Evolutionary conservation across 805 yeast genomes (phyloP).

Genomic region (Wickerhamomyces subpelliculosus): DNA sequence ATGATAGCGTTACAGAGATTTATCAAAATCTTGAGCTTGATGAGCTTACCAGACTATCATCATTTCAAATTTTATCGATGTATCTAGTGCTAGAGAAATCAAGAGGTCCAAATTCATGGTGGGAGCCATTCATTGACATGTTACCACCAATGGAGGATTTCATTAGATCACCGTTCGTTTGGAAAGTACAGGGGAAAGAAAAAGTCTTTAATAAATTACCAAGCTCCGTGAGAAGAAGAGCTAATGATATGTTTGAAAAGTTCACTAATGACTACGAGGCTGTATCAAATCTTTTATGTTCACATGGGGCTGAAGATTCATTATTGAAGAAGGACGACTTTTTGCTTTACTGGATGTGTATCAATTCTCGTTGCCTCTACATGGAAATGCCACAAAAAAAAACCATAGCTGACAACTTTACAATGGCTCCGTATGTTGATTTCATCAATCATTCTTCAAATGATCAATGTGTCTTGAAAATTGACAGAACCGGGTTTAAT

Average conservation of each 20-base stretch:
- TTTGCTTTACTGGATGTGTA: conserved; percentile 77
- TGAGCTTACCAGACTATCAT: conserved; percentile 36
- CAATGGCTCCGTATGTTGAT: conserved; percentile 89
- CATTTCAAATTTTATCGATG: conserved; percentile 54
- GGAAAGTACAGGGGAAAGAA: conserved; percentile 37
- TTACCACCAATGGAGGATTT: conserved; percentile 57
- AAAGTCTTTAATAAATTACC: conserved; percentile 37
- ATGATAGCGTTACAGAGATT: conserved; percentile 7
- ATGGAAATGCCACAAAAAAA: conserved; percentile 55
- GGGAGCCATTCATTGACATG: conserved; percentile 63
- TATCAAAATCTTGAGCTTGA: conserved; percentile 16
- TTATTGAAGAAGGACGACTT: too few species aligned
- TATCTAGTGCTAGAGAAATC: conserved; percentile 39
- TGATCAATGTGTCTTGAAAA: conserved; percentile 46
- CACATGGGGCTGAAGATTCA: not conserved
- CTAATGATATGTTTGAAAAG: conserved; percentile 32
- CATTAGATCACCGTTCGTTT: conserved; percentile 50
- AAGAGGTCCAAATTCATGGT: conserved; percentile 39
- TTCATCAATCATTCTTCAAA: conserved; percentile 64
- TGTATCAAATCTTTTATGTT: too few species aligned
- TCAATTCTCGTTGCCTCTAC: conserved; percentile 87
- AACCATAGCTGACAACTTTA: conserved; percentile 56
- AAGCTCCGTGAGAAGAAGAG: conserved; percentile 29
- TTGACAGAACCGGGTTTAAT: conserved; percentile 42
- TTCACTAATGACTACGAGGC: conserved; percentile 39